A percentile compares a stretch with the other conserved stretches of the same genome.
phyloP scores from a whole-genome alignment of 2,329 filamentous ascomycete species.

The Colletotrichum horii region DNA sequence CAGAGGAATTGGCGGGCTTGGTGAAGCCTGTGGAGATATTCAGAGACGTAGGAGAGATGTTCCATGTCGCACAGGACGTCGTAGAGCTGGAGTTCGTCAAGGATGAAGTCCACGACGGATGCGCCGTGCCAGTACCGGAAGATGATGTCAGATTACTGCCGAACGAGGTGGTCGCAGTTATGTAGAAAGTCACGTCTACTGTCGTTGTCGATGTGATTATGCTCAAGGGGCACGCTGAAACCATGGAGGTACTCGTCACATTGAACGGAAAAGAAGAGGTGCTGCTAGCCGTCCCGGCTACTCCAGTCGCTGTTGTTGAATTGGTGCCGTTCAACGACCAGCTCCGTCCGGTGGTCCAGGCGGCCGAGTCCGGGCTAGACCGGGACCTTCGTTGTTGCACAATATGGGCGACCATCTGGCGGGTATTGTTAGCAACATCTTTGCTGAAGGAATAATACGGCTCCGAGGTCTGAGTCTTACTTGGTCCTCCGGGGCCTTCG shows the following conservation, averaged over 20 bases:
- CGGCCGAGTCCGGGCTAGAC: background rate
- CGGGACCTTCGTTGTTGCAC: background rate
- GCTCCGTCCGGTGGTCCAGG: background rate
- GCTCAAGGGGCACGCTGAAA: background rate
- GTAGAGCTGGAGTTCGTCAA: background rate
- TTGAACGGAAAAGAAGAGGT: background rate
- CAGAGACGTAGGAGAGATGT: background rate
- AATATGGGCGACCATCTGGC: background rate
- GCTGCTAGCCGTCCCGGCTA: background rate
- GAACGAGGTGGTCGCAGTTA: conserved; percentile 32
- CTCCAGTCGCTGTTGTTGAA: background rate
- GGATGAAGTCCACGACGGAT: background rate
- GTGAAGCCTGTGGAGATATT: background rate
- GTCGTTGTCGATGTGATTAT: conserved; percentile 34
- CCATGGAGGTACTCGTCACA: background rate
- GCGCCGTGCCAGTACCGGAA: background rate
- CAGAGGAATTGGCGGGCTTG: background rate
- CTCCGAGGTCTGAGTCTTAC: background rate
- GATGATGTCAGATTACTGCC: conserved; percentile 7
- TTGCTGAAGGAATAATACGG: background rate
- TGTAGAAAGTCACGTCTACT: conserved; percentile 34
- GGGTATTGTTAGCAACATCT: background rate
- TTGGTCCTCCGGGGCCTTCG: background rate
- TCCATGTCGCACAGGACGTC: background rate
- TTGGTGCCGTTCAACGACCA: conserved; percentile 14